Percentiles rank a stretch among this genome's conserved stretches.
These are phyloP conservation scores for Diospyros lotus DNA, from an alignment of 148 eudicot species.

Conservation along the genomic window DNA sequence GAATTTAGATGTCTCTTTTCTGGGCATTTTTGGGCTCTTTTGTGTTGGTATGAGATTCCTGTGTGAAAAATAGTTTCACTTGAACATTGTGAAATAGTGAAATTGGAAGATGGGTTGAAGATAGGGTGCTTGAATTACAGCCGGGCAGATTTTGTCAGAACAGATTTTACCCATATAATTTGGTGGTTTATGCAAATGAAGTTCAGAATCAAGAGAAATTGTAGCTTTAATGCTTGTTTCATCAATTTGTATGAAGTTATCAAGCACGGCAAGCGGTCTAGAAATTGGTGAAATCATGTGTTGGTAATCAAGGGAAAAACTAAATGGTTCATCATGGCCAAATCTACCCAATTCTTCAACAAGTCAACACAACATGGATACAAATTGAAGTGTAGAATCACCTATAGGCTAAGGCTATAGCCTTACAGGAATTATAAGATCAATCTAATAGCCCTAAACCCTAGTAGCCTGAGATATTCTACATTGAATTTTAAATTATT, in stretches of 20 bases:
- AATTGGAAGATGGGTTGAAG: neutral
- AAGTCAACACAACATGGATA: neutral
- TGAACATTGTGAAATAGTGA: too few relatives aligned
- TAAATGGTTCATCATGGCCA: neutral
- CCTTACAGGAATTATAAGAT: neutral
- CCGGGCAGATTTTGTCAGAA: neutral
- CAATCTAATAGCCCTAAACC: too few relatives aligned
- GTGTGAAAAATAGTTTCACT: too few relatives aligned
- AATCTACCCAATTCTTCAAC: neutral
- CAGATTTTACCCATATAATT: neutral
- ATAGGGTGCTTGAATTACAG: neutral
- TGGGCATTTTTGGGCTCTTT: too few relatives aligned
- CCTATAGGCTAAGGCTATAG: neutral
- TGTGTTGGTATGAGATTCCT: too few relatives aligned
- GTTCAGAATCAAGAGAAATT: neutral
- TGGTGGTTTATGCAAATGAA: neutral
- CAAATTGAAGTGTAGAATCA: neutral
- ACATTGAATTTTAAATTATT: too few relatives aligned
- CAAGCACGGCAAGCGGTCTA: neutral
- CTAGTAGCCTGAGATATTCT: too few relatives aligned
- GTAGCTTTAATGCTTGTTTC: neutral
- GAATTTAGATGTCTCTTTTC: too few relatives aligned
- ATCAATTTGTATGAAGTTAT: neutral
- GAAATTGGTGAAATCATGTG: neutral
- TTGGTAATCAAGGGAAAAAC: neutral